Evolutionary conservation across 2,329 filamentous ascomycete species (phyloP).

Genomic region (Diaporthe amygdali): DNA sequence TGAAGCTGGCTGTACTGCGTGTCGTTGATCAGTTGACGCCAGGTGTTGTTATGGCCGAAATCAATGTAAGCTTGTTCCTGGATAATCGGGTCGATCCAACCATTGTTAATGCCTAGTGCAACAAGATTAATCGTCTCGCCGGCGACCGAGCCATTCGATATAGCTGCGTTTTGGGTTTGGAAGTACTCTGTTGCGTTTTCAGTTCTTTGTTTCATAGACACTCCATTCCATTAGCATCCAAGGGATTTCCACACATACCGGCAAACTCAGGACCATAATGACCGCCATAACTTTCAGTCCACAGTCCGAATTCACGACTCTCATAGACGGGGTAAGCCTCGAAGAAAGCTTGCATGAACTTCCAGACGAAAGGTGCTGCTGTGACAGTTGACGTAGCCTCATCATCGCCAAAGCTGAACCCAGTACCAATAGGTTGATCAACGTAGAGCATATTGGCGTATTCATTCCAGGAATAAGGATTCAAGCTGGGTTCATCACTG

Average conservation of each 20-base stretch:
- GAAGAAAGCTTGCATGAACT: conserved; percentile 21
- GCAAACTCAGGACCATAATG: conserved; percentile 39
- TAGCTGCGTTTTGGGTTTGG: conserved; percentile 12
- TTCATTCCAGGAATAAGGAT: conserved; percentile 65
- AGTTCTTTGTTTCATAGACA: neutral
- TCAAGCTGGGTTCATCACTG: conserved; percentile 53
- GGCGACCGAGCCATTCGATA: conserved; percentile 1
- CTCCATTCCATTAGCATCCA: neutral
- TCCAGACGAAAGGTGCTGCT: conserved; percentile 19
- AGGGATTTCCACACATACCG: neutral
- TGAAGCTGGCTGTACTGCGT: conserved; percentile 37
- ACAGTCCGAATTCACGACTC: conserved; percentile 27
- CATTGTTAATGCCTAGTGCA: conserved; percentile 40
- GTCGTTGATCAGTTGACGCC: conserved; percentile 44
- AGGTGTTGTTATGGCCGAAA: conserved; percentile 40
- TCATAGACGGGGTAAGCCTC: conserved; percentile 12
- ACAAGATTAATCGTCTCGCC: conserved; percentile 39
- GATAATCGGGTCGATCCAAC: conserved; percentile 33
- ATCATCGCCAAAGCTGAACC: conserved; percentile 41
- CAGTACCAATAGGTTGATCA: conserved; percentile 60
- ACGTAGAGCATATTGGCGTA: conserved; percentile 60
- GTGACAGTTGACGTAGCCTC: conserved; percentile 20
- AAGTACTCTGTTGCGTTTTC: conserved; percentile 2
- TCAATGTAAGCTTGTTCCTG: conserved; percentile 36
- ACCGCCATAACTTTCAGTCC: conserved; percentile 40